Percentiles rank a stretch among this genome's conserved stretches.
Evolutionary conservation across 805 yeast genomes (phyloP).

Genomic region (Cyberlindnera euphorbiiphila): DNA sequence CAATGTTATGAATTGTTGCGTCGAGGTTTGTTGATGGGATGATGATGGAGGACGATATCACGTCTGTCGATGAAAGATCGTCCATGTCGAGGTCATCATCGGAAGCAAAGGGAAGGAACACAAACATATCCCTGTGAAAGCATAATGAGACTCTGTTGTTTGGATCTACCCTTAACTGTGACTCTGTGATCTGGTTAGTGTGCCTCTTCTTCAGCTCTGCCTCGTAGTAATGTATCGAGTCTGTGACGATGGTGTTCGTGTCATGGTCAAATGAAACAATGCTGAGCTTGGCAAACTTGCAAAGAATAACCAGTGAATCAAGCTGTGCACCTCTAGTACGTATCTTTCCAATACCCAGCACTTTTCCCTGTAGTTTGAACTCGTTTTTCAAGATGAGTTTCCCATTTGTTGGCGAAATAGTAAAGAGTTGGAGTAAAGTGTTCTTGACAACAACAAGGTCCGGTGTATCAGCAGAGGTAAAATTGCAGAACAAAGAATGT

Average conservation of each 20-base stretch:
- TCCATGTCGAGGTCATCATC: constrained; percentile 40
- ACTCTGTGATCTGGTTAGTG: constrained; percentile 34
- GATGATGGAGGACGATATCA: constrained; percentile 44
- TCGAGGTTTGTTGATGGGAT: constrained; percentile 56
- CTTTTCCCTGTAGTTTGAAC: constrained; percentile 65
- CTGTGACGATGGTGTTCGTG: constrained; percentile 55
- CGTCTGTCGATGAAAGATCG: constrained; percentile 23
- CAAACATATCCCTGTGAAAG: constrained; percentile 63
- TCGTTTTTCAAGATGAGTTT: constrained; percentile 48
- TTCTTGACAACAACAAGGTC: constrained; percentile 71
- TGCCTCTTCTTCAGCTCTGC: constrained; percentile 51
- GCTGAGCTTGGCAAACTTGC: constrained; percentile 75
- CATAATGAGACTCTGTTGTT: constrained; percentile 50
- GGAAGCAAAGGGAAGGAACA: constrained; percentile 61
- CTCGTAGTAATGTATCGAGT: constrained; percentile 85
- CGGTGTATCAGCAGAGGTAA: constrained; percentile 35
- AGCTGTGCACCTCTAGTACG: constrained; percentile 44
- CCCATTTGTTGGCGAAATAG: constrained; percentile 15
- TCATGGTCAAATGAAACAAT: constrained; percentile 65
- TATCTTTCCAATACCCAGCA: constrained; percentile 52
- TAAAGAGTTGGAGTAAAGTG: constrained; percentile 45
- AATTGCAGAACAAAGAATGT: constrained; percentile 52
- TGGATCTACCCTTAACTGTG: constrained; percentile 47
- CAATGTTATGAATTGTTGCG: constrained; percentile 52
- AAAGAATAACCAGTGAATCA: constrained; percentile 63